phyloP scores from a whole-genome alignment of 345 rosid species.

The Lagerstroemia speciosa region DNA sequence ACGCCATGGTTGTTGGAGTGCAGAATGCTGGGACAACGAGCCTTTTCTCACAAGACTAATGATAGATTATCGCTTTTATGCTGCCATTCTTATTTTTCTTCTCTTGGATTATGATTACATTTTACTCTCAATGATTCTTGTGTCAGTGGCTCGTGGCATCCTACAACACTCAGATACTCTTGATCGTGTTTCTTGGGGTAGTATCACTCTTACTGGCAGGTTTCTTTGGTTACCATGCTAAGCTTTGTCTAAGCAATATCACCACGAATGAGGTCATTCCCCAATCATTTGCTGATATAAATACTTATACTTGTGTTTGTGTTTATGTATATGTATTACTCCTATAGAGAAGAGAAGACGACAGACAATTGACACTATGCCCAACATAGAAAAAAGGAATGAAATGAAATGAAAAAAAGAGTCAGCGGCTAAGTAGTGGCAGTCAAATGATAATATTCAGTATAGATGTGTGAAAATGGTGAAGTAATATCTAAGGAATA shows the following conservation, averaged over 20 bases:
- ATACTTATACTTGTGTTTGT: background rate
- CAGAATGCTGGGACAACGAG: background rate
- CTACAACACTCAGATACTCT: slow-evolving; percentile 76
- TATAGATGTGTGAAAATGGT: background rate
- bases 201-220: slow-evolving; percentile 77
- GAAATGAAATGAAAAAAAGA: too few relatives aligned
- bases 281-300: background rate
- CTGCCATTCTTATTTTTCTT: background rate
- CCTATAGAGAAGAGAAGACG: background rate
- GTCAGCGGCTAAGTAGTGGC: background rate
- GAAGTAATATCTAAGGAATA: background rate
- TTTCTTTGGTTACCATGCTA: slow-evolving; percentile 72
- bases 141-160: slow-evolving; percentile 79
- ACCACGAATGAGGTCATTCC: slow-evolving; percentile 76
- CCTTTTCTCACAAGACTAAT: background rate
- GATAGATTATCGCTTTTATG: background rate
- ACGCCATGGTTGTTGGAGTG: background rate
- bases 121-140: background rate
- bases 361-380: background rate
- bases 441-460: background rate
- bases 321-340: background rate
- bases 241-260: slow-evolving; percentile 72
- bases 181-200: slow-evolving; percentile 72
- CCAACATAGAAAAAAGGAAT: background rate
- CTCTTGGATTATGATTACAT: background rate